phyloP scores from a whole-genome alignment of 352 stramenopile species.

The Globisporangium yorkense region DNA sequence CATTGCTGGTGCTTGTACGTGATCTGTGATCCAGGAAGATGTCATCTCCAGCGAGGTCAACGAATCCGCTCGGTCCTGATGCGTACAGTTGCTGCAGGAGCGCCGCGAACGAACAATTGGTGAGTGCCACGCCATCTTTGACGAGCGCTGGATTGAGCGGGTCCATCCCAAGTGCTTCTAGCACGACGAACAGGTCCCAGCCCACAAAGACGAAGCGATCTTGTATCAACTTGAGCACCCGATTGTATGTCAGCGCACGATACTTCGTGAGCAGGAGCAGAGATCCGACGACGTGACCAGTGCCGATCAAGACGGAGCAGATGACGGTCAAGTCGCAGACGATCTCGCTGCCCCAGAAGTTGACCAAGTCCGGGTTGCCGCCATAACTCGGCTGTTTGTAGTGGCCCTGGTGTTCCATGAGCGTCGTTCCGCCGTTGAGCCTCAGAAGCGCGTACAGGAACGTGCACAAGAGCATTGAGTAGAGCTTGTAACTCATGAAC shows the following conservation, averaged over 20 bases:
- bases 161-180: slow-evolving; percentile 38
- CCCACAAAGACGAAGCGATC: slow-evolving; percentile 41
- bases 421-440: slow-evolving; percentile 13
- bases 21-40: slow-evolving; percentile 14
- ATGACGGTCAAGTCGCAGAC: slow-evolving; percentile 7
- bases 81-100: slow-evolving; percentile 46
- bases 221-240: slow-evolving; percentile 36
- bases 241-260: slow-evolving; percentile 28
- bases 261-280: slow-evolving; percentile 32
- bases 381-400: slow-evolving; percentile 18
- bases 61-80: slow-evolving; percentile 37
- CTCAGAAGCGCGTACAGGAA: slow-evolving; percentile 17
- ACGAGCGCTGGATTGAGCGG: slow-evolving; percentile 21
- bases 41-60: slow-evolving; percentile 43
- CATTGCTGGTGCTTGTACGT: no score
- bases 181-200: slow-evolving; percentile 32
- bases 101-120: slow-evolving; percentile 30
- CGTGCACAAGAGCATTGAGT: slow-evolving; percentile 17
- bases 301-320: slow-evolving; percentile 7
- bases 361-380: slow-evolving; percentile 12
- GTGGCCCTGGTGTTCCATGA: slow-evolving; percentile 11
- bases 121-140: slow-evolving; percentile 13
- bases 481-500: slow-evolving; percentile 42
- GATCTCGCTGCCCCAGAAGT: slow-evolving; percentile 30
- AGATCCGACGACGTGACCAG: slow-evolving; percentile 24